Evolutionary conservation across 495 filamentous ascomycete genomes (phyloP).

Genomic region (Aspergillus olivimuriae): DNA sequence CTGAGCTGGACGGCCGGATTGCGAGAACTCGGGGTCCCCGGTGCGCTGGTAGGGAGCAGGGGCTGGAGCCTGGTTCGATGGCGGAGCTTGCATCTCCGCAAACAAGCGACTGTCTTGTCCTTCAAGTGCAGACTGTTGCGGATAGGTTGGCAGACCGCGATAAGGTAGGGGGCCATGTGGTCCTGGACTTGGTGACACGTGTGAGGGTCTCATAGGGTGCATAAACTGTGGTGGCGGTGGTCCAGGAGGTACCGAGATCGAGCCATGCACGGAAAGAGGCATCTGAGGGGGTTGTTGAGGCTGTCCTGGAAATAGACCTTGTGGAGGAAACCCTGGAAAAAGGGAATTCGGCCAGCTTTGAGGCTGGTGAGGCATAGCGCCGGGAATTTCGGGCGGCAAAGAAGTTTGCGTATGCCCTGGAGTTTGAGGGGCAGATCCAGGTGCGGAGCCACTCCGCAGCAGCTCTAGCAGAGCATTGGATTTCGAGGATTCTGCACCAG

Average conservation of each 20-base stretch:
- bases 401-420: constrained; percentile 34
- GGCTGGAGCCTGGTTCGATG: constrained; percentile 18
- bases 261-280: constrained; percentile 19
- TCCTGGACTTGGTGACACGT: too few relatives aligned
- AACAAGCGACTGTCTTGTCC: constrained; percentile 10
- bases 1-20: constrained; percentile 31
- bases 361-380: constrained; percentile 30
- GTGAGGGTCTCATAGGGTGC: background rate
- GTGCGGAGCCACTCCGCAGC: constrained; percentile 44
- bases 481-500: constrained; percentile 26
- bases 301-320: constrained; percentile 19
- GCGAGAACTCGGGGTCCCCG: constrained; percentile 45
- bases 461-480: constrained; percentile 54
- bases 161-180: constrained; percentile 9
- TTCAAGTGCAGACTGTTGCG: too few relatives aligned
- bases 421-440: constrained; percentile 25
- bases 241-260: too few relatives aligned
- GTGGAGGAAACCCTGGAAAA: constrained; percentile 33
- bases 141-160: constrained; percentile 12
- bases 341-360: constrained; percentile 37
- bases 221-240: background rate
- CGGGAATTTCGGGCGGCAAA: constrained; percentile 28
- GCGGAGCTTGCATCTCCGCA: constrained; percentile 5
- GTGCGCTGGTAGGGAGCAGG: constrained; percentile 47
- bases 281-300: constrained; percentile 17